Percentiles rank a stretch among this genome's conserved stretches.
Conservation (phyloP, 1,284 basidiomycete species). For the Ustilago cynodontis region DNA sequence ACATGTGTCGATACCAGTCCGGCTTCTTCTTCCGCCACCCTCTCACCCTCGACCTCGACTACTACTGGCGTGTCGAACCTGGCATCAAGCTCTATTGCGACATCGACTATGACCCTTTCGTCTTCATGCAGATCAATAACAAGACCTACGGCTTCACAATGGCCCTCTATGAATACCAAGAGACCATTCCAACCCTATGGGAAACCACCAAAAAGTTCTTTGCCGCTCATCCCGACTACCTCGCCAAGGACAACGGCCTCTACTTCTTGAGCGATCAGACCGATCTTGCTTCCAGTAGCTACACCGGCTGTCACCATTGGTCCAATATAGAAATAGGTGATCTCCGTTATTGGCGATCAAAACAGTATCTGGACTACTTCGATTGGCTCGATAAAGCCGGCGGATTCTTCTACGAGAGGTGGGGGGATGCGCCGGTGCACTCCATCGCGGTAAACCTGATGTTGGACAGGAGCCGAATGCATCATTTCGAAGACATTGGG, state of each 20-base stretch:
- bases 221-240: constrained; percentile 77
- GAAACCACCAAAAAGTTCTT: constrained; percentile 79
- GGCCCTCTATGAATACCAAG: constrained; percentile 81
- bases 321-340: constrained; percentile 77
- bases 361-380: constrained; percentile 84
- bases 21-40: constrained; percentile 76
- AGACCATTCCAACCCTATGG: constrained; percentile 85
- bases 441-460: constrained; percentile 67
- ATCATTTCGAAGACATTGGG: constrained; percentile 65
- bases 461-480: constrained; percentile 49
- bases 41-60: constrained; percentile 80
- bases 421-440: constrained; percentile 82
- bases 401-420: constrained; percentile 76
- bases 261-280: constrained; percentile 80
- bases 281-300: constrained; percentile 73
- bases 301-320: constrained; percentile 84
- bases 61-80: constrained; percentile 92
- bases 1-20: constrained; percentile 88
- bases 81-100: constrained; percentile 83
- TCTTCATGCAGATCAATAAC: constrained; percentile 84
- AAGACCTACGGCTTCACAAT: constrained; percentile 82
- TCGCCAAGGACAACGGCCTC: constrained; percentile 80
- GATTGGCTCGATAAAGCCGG: constrained; percentile 82
- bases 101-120: constrained; percentile 83
- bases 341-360: constrained; percentile 80